phyloP scores from a whole-genome alignment of 2,329 filamentous ascomycete genomes.

The Ascochyta viciae-villosae region DNA sequence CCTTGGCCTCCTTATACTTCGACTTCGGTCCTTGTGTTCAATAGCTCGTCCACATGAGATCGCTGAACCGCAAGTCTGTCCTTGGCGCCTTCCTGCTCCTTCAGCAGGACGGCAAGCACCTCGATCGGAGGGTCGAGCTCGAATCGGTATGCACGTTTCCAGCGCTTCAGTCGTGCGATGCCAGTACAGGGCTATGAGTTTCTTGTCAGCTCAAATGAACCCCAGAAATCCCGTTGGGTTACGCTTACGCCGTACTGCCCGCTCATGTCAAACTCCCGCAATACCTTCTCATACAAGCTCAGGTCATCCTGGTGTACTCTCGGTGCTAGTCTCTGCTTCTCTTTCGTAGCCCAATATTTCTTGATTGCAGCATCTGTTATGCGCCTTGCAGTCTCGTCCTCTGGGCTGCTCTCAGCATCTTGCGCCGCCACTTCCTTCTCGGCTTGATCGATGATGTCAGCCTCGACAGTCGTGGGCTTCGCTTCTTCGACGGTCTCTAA shows the following conservation, averaged over 20 bases:
- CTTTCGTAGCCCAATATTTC: slow-evolving; percentile 78
- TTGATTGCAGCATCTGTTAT: slow-evolving; percentile 73
- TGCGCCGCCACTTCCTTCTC: slow-evolving; percentile 42
- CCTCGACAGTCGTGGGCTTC: slow-evolving; percentile 50
- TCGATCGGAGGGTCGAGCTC: slow-evolving; percentile 88
- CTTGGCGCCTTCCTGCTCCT: slow-evolving; percentile 64
- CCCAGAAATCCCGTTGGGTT: neutral
- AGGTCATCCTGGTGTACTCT: slow-evolving; percentile 81
- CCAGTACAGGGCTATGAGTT: slow-evolving; percentile 82
- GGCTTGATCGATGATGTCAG: slow-evolving; percentile 49
- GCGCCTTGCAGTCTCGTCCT: slow-evolving; percentile 66
- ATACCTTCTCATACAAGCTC: slow-evolving; percentile 78
- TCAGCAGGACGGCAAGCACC: slow-evolving; percentile 83
- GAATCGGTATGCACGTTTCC: slow-evolving; percentile 84
- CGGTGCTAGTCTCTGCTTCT: slow-evolving; percentile 70
- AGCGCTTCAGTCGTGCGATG: slow-evolving; percentile 79
- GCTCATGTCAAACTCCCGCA: slow-evolving; percentile 91
- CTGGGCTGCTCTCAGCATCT: slow-evolving; percentile 34
- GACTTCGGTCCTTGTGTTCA: slow-evolving; percentile 56
- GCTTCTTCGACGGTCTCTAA: slow-evolving; percentile 29
- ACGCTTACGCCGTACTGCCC: slow-evolving; percentile 84
- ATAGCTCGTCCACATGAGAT: slow-evolving; percentile 76
- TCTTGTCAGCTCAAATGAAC: slow-evolving; percentile 1
- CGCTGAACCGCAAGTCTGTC: slow-evolving; percentile 64
- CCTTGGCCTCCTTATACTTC: slow-evolving; percentile 34